Evolutionary conservation across 225 moss, liverwort and hornwort genomes (phyloP).

Genomic region (Sphagnum contortum): DNA sequence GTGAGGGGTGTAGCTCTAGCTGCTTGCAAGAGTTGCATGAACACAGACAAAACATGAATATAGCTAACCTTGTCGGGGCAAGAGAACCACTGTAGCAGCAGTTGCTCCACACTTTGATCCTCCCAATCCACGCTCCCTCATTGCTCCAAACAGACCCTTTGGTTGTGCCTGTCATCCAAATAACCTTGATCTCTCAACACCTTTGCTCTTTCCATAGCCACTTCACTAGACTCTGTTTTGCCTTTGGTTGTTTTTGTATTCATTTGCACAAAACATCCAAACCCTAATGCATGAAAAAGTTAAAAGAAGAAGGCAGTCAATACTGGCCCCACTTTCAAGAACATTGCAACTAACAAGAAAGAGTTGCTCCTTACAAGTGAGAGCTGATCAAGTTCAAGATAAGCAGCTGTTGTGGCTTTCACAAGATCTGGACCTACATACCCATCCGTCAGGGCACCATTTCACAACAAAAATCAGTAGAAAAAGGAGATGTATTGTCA

Average conservation of each 20-base stretch:
- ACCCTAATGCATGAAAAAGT: background rate
- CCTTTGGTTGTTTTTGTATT: background rate
- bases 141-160: conserved; percentile 74
- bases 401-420: conserved; percentile 63
- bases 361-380: conserved; percentile 46
- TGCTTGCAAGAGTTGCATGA: background rate
- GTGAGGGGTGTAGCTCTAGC: background rate
- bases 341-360: background rate
- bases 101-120: conserved; percentile 88
- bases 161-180: conserved; percentile 50
- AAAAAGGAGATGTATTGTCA: background rate
- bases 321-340: background rate
- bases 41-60: background rate
- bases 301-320: background rate
- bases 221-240: background rate
- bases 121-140: conserved; percentile 89
- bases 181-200: background rate
- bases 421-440: conserved; percentile 52
- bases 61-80: conserved; percentile 48
- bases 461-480: background rate
- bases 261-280: background rate
- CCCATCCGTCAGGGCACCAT: background rate
- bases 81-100: conserved; percentile 65
- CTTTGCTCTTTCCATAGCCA: background rate
- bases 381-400: conserved; percentile 73